phyloP scores from a whole-genome alignment of 345 rosid genomes.

The Populus ilicifolia region DNA sequence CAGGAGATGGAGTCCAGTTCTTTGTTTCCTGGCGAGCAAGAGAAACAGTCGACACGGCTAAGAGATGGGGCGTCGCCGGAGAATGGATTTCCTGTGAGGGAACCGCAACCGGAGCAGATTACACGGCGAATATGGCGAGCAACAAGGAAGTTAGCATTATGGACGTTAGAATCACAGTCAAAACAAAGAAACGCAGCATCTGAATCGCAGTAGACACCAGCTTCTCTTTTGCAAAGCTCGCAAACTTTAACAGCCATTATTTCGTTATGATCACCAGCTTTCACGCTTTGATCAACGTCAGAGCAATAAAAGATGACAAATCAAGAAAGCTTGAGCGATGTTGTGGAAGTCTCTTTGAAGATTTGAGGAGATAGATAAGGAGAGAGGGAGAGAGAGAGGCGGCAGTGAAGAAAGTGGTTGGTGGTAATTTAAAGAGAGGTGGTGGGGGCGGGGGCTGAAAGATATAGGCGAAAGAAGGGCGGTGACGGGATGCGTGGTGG shows the following conservation, averaged over 20 bases:
- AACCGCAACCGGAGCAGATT: slow-evolving; percentile 26
- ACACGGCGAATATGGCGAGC: slow-evolving; percentile 41
- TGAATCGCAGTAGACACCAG: slow-evolving; percentile 37
- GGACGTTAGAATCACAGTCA: slow-evolving; percentile 41
- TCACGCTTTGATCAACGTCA: background rate
- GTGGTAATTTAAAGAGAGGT: background rate
- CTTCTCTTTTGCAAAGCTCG: slow-evolving; percentile 39
- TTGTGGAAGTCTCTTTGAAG: background rate
- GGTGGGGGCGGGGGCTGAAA: background rate
- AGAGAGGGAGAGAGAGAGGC: background rate
- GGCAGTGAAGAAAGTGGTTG: background rate
- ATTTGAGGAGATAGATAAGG: background rate
- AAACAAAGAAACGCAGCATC: slow-evolving; percentile 46
- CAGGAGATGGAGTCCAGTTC: background rate
- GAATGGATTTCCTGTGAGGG: slow-evolving; percentile 10
- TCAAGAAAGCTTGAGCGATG: background rate
- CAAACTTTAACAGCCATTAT: slow-evolving; percentile 9
- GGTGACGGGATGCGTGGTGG: background rate
- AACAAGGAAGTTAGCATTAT: slow-evolving; percentile 49
- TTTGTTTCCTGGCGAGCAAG: slow-evolving; percentile 8
- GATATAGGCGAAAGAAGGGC: background rate
- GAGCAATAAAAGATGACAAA: background rate
- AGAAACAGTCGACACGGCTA: slow-evolving; percentile 9
- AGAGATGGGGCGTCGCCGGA: slow-evolving; percentile 4
- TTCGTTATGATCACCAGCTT: background rate